Evolutionary conservation across 2,329 filamentous ascomycete genomes (phyloP).

Genomic region (Neoarthrinium moseri): DNA sequence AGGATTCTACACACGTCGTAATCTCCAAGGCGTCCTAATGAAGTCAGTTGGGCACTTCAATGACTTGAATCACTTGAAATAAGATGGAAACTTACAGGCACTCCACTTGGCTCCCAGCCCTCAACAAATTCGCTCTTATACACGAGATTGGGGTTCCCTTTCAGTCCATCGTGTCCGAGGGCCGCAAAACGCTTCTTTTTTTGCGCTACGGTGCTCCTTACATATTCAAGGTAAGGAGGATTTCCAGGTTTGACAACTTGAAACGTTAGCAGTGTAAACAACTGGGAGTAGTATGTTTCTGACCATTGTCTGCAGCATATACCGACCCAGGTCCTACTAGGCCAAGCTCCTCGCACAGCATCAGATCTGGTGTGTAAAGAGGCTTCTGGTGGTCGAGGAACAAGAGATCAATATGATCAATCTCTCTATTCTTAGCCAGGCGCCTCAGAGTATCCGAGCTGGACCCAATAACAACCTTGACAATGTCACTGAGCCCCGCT

Average conservation of each 20-base stretch:
- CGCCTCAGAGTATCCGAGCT: conserved; percentile 65
- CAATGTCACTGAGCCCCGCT: conserved; percentile 68
- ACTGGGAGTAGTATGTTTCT: conserved; percentile 62
- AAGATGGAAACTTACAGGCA: conserved; percentile 48
- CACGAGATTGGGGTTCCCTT: conserved; percentile 62
- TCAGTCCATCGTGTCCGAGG: conserved; percentile 20
- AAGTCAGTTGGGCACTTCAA: too few relatives aligned
- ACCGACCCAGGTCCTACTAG: conserved; percentile 63
- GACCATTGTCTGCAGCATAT: conserved; percentile 64
- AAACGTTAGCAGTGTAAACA: conserved; percentile 19
- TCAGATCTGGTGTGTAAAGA: conserved; percentile 71
- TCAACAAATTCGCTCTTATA: conserved; percentile 64
- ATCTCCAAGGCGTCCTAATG: conserved; percentile 67
- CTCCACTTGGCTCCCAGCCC: conserved; percentile 68
- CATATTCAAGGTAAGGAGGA: conserved; percentile 69
- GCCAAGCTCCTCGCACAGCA: conserved; percentile 70
- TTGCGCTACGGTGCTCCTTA: conserved; percentile 61
- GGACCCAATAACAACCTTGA: conserved; percentile 69
- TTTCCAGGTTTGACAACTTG: conserved; percentile 67
- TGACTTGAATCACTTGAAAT: too few relatives aligned
- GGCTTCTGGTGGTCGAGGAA: conserved; percentile 84
- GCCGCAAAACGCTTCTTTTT: conserved; percentile 48
- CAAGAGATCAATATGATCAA: conserved; percentile 66
- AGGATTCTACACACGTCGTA: conserved; percentile 54
- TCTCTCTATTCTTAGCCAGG: conserved; percentile 49